These are phyloP conservation scores for Toxoplasma gondii DNA, from an alignment of 169 alveolate species.

Conservation along the genomic window DNA sequence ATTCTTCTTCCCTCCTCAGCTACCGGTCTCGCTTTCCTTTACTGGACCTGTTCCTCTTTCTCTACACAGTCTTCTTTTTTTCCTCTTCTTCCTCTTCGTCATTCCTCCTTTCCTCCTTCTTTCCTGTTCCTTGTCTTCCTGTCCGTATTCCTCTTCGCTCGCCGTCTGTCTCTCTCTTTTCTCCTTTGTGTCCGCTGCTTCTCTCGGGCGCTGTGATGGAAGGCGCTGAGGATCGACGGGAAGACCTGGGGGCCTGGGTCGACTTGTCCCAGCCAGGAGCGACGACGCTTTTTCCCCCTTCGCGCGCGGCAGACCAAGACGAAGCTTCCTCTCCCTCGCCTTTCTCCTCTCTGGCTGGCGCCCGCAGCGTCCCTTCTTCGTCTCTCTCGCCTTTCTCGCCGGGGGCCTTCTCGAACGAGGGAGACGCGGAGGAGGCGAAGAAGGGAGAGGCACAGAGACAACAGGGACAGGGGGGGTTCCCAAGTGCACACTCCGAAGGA, in stretches of 20 bases:
- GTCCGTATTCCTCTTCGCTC: background rate
- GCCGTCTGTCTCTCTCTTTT: background rate
- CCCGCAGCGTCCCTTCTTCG: background rate
- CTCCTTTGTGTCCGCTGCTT: background rate
- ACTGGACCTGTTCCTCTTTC: too few relatives aligned
- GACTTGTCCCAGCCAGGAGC: background rate
- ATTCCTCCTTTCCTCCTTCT: background rate
- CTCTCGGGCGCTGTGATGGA: background rate
- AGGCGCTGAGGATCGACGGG: background rate
- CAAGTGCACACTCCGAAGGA: too few relatives aligned
- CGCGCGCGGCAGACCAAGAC: background rate
- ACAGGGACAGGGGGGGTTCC: too few relatives aligned
- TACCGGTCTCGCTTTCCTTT: too few relatives aligned
- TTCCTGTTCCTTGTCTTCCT: background rate
- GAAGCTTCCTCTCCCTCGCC: background rate
- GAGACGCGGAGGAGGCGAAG: background rate
- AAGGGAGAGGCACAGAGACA: too few relatives aligned
- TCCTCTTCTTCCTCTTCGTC: background rate
- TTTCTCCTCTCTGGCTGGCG: background rate
- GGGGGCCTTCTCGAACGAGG: background rate
- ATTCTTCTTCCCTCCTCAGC: too few relatives aligned
- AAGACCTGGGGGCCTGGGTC: background rate
- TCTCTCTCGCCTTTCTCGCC: background rate
- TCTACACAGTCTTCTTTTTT: background rate
- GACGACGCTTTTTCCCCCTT: background rate